phyloP scores from a whole-genome alignment of 177 flowering plant genomes.

The Tripterygium wilfordii region DNA sequence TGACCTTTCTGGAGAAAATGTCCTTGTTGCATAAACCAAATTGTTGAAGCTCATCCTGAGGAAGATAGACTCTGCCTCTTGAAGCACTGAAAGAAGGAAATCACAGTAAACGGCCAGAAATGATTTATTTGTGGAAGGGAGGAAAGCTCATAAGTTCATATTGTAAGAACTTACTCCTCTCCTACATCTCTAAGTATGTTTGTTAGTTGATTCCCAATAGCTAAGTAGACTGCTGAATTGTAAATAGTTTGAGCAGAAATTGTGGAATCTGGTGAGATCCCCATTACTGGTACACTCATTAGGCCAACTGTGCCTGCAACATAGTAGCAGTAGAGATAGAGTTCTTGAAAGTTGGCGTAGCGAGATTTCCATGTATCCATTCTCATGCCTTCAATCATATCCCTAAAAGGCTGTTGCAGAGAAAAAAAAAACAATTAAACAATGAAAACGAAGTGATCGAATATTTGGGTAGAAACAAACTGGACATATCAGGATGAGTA shows the following conservation, averaged over 20 bases:
- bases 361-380: slow-evolving; percentile 61
- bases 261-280: slow-evolving; percentile 52
- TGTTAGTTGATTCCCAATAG: slow-evolving; percentile 75
- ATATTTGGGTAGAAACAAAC: not conserved
- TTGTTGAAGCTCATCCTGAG: slow-evolving; percentile 74
- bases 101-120: not conserved
- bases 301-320: slow-evolving; percentile 81
- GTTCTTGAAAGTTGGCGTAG: slow-evolving; percentile 62
- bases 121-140: no score
- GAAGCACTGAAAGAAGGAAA: slow-evolving; percentile 42
- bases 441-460: not conserved
- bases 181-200: slow-evolving; percentile 87
- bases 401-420: slow-evolving; percentile 51
- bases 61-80: slow-evolving; percentile 78
- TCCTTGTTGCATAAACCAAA: slow-evolving; percentile 61
- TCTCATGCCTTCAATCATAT: slow-evolving; percentile 84
- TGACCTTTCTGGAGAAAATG: slow-evolving; percentile 50
- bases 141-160: no score
- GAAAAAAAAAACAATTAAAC: not conserved
- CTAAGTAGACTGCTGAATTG: slow-evolving; percentile 53
- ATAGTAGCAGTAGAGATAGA: slow-evolving; percentile 72
- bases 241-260: slow-evolving; percentile 40
- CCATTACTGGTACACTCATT: slow-evolving; percentile 82
- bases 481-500: slow-evolving; percentile 1
- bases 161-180: slow-evolving; percentile 62